phyloP scores from a whole-genome alignment of 2,329 filamentous ascomycete genomes.

The Aspergillus brunneoviolaceus region DNA sequence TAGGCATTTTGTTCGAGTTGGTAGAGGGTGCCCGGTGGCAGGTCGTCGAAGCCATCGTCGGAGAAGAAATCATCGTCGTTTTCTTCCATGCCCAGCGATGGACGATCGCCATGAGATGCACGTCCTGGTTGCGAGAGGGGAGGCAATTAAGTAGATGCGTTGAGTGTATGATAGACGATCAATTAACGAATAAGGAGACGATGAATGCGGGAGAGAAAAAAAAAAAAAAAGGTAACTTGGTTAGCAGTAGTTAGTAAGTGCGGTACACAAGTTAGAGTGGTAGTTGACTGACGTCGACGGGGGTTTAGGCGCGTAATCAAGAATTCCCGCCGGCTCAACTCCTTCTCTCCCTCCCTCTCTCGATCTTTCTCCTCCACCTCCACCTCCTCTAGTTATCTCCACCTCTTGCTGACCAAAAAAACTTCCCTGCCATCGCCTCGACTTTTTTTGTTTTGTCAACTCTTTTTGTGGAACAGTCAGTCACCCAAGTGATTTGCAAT shows the following conservation, averaged over 20 bases:
- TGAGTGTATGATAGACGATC: neutral
- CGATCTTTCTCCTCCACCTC: conserved; percentile 11
- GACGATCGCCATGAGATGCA: conserved; percentile 30
- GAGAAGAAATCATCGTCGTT: conserved; percentile 50
- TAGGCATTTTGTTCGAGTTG: conserved; percentile 49
- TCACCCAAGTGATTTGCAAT: neutral
- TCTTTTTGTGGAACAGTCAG: neutral
- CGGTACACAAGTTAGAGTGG: neutral
- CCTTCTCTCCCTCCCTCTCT: conserved; percentile 6
- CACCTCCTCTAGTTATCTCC: conserved; percentile 6
- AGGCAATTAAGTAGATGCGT: neutral
- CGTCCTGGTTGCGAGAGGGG: neutral
- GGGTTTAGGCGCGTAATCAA: neutral
- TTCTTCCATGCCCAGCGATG: conserved; percentile 45
- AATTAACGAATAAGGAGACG: neutral
- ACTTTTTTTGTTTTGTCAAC: neutral
- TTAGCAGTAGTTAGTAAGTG: no score
- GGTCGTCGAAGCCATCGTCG: conserved; percentile 47
- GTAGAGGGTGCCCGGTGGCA: conserved; percentile 44
- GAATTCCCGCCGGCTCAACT: conserved; percentile 16
- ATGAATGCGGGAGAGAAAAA: conserved; percentile 20
- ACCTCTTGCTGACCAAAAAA: neutral
- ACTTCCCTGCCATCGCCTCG: conserved; percentile 3
- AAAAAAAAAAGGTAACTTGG: neutral
- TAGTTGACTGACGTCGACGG: conserved; percentile 9